Evolutionary conservation across 768 basidiomycete genomes (phyloP), one percentile per base, ranked within the genome.

Genomic region (Mrakia frigida): DNA sequence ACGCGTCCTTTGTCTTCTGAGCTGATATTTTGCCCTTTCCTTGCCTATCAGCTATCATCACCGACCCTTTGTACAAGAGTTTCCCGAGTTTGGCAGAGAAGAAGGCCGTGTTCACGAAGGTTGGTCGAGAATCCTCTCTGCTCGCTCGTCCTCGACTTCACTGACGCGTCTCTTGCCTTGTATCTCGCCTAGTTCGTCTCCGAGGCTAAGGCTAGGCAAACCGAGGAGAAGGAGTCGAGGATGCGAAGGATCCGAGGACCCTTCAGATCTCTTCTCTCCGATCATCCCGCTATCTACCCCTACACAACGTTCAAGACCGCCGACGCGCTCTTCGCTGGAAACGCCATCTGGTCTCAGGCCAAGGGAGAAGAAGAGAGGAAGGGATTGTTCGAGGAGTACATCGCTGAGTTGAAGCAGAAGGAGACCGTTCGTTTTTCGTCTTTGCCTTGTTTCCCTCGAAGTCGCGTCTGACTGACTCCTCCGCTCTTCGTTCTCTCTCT

Each of bases 11-110:
- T 9, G 4, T 50, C 11, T 18, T 50, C 18, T 21, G 13, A 41
- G 13, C 46, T 50, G 46, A 50, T 14, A 18, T 50, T 1, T 50
- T 14, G 2, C 2, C 6, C 46, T 18, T 50, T 50, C 6, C 16
- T 16, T 50, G 16, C 4, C 23, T 28, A 14, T 25, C 56, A 56
- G 91, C 93, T 80, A 94, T 97, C 84, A 96, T 99, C 84, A 98
- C 94, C 80, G 96, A 98, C 86, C 96, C 97, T 61, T 84, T 97
- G 79, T 99, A 98, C 85, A 95, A 93, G 85, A 91, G 94, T 61
- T 86, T 99, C 77, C 92, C 91, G 82, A 93, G 91, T 63, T 87
- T 98, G 68, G 93, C 93, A 23, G 94, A 99, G 85, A 95, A 94
- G 85, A 98, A 97, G 85, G 86, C 89, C 74, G 89, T 90, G 74